phyloP scores from a whole-genome alignment of 1,284 basidiomycete species.

The Chalciporus piperatoides region DNA sequence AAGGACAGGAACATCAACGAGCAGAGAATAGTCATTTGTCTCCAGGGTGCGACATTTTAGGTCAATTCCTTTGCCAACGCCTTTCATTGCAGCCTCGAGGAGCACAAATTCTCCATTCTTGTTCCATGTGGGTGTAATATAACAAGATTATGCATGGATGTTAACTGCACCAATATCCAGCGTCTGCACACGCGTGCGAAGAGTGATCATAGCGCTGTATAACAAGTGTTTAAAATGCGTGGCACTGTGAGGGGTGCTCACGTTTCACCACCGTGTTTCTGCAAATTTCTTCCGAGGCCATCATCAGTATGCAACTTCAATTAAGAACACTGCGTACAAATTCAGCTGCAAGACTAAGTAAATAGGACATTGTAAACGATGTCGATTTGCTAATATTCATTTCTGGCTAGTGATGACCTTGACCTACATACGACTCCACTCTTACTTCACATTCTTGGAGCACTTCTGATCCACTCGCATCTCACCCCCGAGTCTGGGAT shows the following conservation, averaged over 20 bases:
- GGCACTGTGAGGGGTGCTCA: not conserved
- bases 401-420: slow-evolving; percentile 1
- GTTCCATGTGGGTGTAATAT: not conserved
- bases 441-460: slow-evolving; percentile 23
- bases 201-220: not conserved
- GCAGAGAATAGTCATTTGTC: too few relatives aligned
- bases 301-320: not conserved
- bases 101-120: not conserved
- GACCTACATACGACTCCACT: slow-evolving; percentile 9
- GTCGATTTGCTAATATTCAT: slow-evolving; percentile 7
- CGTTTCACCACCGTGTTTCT: not conserved
- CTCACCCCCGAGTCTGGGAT: slow-evolving; percentile 26
- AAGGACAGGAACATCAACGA: too few relatives aligned
- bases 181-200: not conserved
- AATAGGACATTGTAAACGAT: slow-evolving; percentile 8
- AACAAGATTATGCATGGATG: not conserved
- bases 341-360: slow-evolving; percentile 3
- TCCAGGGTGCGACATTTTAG: too few relatives aligned
- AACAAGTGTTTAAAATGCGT: not conserved
- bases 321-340: not conserved
- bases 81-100: too few relatives aligned
- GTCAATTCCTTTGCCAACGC: too few relatives aligned
- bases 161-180: not conserved
- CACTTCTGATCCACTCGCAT: slow-evolving; percentile 24
- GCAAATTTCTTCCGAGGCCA: not conserved